phyloP scores from a whole-genome alignment of 306 rosid species.

The Vigna trinervia region DNA sequence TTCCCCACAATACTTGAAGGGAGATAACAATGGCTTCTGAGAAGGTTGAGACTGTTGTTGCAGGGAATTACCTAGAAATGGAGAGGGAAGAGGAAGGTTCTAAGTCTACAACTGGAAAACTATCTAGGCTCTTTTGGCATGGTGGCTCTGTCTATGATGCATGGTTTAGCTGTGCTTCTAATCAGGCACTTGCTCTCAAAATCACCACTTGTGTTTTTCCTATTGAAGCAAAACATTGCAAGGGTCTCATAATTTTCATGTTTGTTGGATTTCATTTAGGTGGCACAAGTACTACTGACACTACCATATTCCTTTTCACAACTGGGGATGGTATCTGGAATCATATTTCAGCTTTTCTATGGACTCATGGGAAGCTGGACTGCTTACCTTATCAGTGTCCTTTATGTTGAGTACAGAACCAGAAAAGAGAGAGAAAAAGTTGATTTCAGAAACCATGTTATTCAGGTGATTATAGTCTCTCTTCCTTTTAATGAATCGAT shows the following conservation, averaged over 20 bases:
- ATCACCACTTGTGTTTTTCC: conserved; percentile 11
- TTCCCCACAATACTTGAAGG: conserved; percentile 38
- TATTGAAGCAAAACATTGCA: background rate
- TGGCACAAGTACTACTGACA: conserved; percentile 97
- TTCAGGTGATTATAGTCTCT: conserved; percentile 62
- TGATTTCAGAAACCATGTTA: conserved; percentile 94
- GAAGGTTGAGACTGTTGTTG: conserved; percentile 94
- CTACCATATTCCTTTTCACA: conserved; percentile 97
- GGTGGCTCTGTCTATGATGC: conserved; percentile 99
- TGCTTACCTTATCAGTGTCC: conserved; percentile 90
- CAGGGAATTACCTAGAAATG: conserved; percentile 95
- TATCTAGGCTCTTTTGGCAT: conserved; percentile 80
- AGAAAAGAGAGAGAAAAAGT: conserved; percentile 95
- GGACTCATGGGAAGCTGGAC: conserved; percentile 99
- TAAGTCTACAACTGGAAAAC: conserved; percentile 58
- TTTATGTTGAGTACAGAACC: conserved; percentile 96
- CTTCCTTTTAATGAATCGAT: background rate
- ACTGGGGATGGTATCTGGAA: conserved; percentile 93
- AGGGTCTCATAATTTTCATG: conserved; percentile 18
- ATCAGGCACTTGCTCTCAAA: conserved; percentile 64
- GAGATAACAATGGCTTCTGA: conserved; percentile 79
- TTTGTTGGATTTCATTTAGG: conserved; percentile 58
- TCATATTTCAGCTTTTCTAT: conserved; percentile 88
- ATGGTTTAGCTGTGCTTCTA: conserved; percentile 97
- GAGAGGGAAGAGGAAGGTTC: conserved; percentile 76